phyloP scores from a whole-genome alignment of 139 green algal genomes.

The Chlorella sp. region DNA sequence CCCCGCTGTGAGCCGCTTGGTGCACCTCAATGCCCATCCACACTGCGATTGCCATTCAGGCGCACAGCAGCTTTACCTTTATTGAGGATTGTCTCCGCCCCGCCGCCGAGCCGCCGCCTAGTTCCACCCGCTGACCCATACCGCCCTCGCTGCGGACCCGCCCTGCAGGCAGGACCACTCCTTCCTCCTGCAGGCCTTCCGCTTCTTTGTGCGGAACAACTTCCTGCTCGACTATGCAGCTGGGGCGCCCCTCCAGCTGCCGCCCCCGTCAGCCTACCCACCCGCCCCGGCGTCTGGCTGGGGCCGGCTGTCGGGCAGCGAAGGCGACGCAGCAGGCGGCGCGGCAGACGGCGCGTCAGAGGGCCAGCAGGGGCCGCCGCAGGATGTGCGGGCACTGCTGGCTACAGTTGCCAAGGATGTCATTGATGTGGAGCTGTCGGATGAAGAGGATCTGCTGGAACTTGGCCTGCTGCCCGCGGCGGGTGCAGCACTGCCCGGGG shows the following conservation, averaged over 20 bases:
- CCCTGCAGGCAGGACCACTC: conserved; percentile 46
- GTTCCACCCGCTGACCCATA: neutral
- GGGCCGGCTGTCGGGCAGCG: neutral
- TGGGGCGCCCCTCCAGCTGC: conserved; percentile 16
- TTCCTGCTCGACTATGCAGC: conserved; percentile 47
- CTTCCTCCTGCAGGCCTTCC: conserved; percentile 64
- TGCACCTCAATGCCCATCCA: too few relatives aligned
- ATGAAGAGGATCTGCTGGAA: conserved; percentile 20
- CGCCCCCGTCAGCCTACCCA: neutral
- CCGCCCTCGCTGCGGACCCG: too few relatives aligned
- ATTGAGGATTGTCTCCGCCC: neutral
- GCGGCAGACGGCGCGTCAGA: neutral
- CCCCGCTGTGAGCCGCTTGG: too few relatives aligned
- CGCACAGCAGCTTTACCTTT: too few relatives aligned
- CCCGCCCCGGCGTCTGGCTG: neutral
- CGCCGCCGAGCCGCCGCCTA: neutral
- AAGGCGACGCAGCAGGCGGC: neutral
- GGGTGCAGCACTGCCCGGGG: neutral
- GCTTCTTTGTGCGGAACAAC: conserved; percentile 70
- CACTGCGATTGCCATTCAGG: too few relatives aligned
- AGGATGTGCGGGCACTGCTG: conserved; percentile 12
- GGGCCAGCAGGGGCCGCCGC: neutral
- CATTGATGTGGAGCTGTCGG: conserved; percentile 25
- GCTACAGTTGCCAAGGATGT: neutral
- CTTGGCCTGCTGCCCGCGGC: neutral